Evolutionary conservation across 495 filamentous ascomycete genomes (phyloP), one percentile per base, ranked within the genome.

Genomic region (Neohortaea acidophila): DNA sequence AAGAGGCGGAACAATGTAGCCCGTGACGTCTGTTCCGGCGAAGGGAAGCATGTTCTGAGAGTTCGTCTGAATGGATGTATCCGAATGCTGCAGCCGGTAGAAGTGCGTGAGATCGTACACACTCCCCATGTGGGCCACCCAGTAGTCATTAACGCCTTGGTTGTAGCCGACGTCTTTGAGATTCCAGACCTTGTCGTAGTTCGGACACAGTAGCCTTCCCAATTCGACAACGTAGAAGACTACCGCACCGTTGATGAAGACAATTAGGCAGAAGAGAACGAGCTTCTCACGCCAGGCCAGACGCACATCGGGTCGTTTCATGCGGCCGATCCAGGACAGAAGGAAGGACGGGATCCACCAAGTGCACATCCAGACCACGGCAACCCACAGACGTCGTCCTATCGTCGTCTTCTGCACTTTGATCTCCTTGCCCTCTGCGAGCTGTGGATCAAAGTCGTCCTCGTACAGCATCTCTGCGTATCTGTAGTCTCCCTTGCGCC

Each of bases 251-350:
- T 97, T 97, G 47, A 94, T 60, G 21, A 96, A 47, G 17, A 83
- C 53, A 44, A 97, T 96, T 41, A 94, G 41, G 22, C 79, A 59
- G 19, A 83, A 70, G 8, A 97, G 65, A 4, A 93, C 75, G 26
- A 97, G 25, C 59, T 97, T 97, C 51, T 97, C 89, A 54, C 87
- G 66, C 89, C 89, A 97, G 4, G 89, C 89, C 73, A 96, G 80
- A 1, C 89, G 79, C 28, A 97, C 81, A 60, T 97, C 89, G 1
- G 89, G 89, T 28, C 89, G 75, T 61, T 93, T 93, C 89, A 96
- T 97, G 14, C 89, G 79, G 13, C 89, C 89, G 44, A 96, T 48
- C 36, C 69, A 79, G n/a, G 66, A 65, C 2, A 97, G 69, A 0
- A 76, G 36, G 35, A 84, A 84, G 2, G 86, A 94, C 1, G 89